Percentiles rank a stretch among this genome's conserved stretches.
Conservation (phyloP, 495 filamentous ascomycete genomes). For the Eremomyces bilateralis region DNA sequence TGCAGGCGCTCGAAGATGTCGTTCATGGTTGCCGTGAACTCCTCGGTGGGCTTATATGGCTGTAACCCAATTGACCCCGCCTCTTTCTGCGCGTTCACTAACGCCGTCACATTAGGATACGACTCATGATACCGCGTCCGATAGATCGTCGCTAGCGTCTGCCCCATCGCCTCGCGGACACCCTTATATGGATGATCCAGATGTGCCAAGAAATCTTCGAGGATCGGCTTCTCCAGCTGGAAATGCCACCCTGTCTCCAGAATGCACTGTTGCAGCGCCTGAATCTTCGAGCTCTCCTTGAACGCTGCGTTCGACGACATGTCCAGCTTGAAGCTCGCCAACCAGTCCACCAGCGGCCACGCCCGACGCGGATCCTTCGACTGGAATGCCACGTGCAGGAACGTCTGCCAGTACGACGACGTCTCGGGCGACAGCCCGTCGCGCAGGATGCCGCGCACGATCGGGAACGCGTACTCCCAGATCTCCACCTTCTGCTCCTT, state of each 20-base stretch:
- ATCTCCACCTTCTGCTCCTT: slow-evolving; percentile 45
- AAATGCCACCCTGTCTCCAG: slow-evolving; percentile 90
- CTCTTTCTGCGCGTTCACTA: slow-evolving; percentile 58
- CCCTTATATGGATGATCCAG: slow-evolving; percentile 96
- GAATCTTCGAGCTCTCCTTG: slow-evolving; percentile 95
- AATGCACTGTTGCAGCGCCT: slow-evolving; percentile 72
- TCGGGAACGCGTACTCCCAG: slow-evolving; percentile 79
- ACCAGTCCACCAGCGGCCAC: slow-evolving; percentile 67
- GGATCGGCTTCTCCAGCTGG: slow-evolving; percentile 67
- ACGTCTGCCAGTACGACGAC: slow-evolving; percentile 78
- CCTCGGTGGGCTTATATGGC: slow-evolving; percentile 55
- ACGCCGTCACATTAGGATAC: slow-evolving; percentile 47
- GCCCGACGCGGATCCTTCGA: slow-evolving; percentile 69
- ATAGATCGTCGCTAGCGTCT: slow-evolving; percentile 67
- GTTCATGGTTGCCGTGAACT: slow-evolving; percentile 49
- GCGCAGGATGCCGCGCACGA: slow-evolving; percentile 63
- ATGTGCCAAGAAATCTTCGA: slow-evolving; percentile 73
- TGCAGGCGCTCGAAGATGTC: slow-evolving; percentile 67
- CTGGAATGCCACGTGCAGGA: slow-evolving; percentile 66
- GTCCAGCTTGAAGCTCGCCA: slow-evolving; percentile 72
- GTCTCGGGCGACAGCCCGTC: slow-evolving; percentile 92
- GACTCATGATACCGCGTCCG: slow-evolving; percentile 85
- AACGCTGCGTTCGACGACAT: slow-evolving; percentile 93
- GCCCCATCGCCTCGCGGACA: slow-evolving; percentile 84
- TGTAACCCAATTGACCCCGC: slow-evolving; percentile 67